Evolutionary conservation across 306 rosid genomes (phyloP).

Genomic region (Acacia crassicarpa): DNA sequence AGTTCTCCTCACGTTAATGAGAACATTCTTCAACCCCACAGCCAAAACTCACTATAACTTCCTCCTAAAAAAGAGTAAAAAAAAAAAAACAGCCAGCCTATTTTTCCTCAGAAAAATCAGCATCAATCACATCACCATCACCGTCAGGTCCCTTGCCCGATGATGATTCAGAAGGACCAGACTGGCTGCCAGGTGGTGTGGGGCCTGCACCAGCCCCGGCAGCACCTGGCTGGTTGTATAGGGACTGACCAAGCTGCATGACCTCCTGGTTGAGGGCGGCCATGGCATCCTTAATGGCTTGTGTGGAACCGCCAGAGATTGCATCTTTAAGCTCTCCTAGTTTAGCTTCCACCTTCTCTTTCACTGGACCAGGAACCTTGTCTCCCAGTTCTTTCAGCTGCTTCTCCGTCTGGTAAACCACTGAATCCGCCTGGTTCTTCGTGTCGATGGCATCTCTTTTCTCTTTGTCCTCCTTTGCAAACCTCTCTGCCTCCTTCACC

Average conservation of each 20-base stretch:
- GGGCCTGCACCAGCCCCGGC: conserved; percentile 47
- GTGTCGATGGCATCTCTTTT: conserved; percentile 92
- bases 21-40: conserved; percentile 22
- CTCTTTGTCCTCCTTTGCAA: conserved; percentile 85
- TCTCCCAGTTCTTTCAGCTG: conserved; percentile 92
- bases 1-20: conserved; percentile 2
- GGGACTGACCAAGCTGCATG: conserved; percentile 89
- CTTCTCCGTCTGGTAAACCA: conserved; percentile 90
- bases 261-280: conserved; percentile 95
- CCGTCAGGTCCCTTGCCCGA: conserved; percentile 68
- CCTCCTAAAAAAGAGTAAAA: not conserved
- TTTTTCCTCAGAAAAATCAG: conserved; percentile 78
- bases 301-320: conserved; percentile 75
- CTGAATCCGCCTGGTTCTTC: conserved; percentile 90
- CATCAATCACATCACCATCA: conserved; percentile 85
- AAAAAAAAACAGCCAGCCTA: conserved; percentile 8
- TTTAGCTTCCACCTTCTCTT: conserved; percentile 88
- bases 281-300: conserved; percentile 77
- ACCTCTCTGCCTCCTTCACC: conserved; percentile 81
- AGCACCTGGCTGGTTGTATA: conserved; percentile 85
- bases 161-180: conserved; percentile 73
- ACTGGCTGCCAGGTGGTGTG: conserved; percentile 52
- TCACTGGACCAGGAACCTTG: conserved; percentile 83
- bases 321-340: conserved; percentile 83
- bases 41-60: conserved; percentile 35